A percentile compares a stretch with the other conserved stretches of the same genome.
phyloP scores from a whole-genome alignment of 208 protist species.

The Trypanosoma congolense region DNA sequence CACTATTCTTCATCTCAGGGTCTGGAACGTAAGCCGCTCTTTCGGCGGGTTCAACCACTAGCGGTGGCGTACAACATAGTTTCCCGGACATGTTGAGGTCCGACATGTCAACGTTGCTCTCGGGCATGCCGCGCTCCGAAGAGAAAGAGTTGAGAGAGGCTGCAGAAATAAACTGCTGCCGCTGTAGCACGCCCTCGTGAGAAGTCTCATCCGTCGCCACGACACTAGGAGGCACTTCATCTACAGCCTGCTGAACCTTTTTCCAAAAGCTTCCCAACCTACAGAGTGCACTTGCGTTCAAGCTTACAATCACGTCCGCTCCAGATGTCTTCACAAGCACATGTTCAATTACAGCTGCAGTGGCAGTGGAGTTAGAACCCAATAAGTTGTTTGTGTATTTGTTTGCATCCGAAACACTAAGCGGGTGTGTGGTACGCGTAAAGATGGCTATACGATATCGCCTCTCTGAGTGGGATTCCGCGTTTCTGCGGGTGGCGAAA shows the following conservation, averaged over 20 bases:
- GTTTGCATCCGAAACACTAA: conserved; percentile 15
- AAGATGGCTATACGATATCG: conserved; percentile 24
- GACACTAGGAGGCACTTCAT: neutral
- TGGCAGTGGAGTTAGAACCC: neutral
- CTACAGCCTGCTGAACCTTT: conserved; percentile 8
- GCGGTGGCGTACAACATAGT: too few species aligned
- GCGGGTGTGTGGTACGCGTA: conserved; percentile 17
- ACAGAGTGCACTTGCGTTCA: conserved; percentile 13
- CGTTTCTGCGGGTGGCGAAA: conserved; percentile 19
- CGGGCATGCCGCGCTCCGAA: too few species aligned
- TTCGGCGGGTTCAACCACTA: too few species aligned
- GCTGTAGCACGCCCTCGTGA: neutral
- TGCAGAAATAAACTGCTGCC: too few species aligned
- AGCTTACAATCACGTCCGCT: conserved; percentile 16
- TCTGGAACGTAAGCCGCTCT: too few species aligned
- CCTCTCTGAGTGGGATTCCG: conserved; percentile 17
- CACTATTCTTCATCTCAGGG: too few species aligned
- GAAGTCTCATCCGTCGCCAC: neutral
- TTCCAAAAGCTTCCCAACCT: conserved; percentile 13
- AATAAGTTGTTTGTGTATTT: conserved; percentile 4
- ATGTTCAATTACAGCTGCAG: conserved; percentile 20
- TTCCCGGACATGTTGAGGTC: too few species aligned
- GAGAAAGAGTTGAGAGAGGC: too few species aligned
- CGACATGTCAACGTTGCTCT: too few species aligned
- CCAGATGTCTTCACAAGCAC: conserved; percentile 24